phyloP scores from a whole-genome alignment of 805 yeast genomes.

The Saccharomycopsis synnaedendra region DNA sequence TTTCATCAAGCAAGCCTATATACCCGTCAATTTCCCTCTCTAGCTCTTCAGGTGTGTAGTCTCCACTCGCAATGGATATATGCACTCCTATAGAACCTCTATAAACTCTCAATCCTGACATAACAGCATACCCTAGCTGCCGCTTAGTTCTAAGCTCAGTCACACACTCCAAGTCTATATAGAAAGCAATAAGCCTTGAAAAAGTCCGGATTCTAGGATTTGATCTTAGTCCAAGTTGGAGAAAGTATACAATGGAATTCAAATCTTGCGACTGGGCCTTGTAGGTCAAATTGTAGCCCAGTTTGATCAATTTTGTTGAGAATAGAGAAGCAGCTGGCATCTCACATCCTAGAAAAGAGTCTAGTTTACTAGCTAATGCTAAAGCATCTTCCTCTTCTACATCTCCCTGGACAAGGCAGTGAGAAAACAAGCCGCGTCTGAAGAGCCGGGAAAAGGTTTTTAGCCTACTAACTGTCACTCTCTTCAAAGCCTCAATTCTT shows the following conservation, averaged over 20 bases:
- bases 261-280: conserved; percentile 35
- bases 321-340: too few relatives aligned
- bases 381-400: conserved; percentile 18
- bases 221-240: conserved; percentile 43
- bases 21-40: conserved; percentile 37
- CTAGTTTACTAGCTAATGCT: too few relatives aligned
- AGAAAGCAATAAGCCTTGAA: conserved; percentile 34
- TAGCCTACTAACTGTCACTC: conserved; percentile 29
- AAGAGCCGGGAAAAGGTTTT: conserved; percentile 22
- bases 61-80: conserved; percentile 39
- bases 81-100: conserved; percentile 48
- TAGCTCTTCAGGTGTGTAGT: conserved; percentile 29
- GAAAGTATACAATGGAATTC: conserved; percentile 38
- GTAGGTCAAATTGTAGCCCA: conserved; percentile 26
- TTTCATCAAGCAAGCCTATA: conserved; percentile 29
- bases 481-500: conserved; percentile 45
- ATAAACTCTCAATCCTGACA: conserved; percentile 43
- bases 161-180: conserved; percentile 32
- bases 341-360: too few relatives aligned
- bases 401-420: conserved; percentile 44
- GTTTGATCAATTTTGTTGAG: conserved; percentile 24
- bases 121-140: conserved; percentile 52
- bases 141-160: conserved; percentile 41
- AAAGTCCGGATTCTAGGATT: conserved; percentile 27
- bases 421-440: conserved; percentile 19